Evolutionary conservation across 192 early-diverging fungal species (phyloP).

Genomic region (Backusella tuberculispora): DNA sequence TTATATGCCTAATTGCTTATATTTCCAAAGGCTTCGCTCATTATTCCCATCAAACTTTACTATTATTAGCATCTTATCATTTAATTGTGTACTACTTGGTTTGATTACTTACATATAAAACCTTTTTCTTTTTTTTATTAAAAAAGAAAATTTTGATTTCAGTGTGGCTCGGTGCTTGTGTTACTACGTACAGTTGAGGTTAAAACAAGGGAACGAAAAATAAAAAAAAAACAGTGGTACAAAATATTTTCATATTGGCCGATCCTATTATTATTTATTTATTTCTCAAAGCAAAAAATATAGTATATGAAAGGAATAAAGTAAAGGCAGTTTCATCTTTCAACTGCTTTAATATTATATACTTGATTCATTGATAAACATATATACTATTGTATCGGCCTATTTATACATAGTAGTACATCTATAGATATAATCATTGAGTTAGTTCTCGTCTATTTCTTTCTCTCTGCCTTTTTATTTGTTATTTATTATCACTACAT

Average conservation of each 20-base stretch:
- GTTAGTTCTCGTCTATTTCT: too few relatives aligned
- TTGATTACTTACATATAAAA: neutral
- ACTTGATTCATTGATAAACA: too few relatives aligned
- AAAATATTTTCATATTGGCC: neutral
- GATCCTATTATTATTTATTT: too few relatives aligned
- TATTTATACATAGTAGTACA: too few relatives aligned
- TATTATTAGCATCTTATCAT: neutral
- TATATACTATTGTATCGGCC: too few relatives aligned
- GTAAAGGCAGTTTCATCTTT: too few relatives aligned
- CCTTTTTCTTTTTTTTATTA: neutral
- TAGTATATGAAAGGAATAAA: too few relatives aligned
- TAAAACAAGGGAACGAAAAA: neutral
- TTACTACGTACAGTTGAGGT: neutral
- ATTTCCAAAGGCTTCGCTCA: neutral
- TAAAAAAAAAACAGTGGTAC: neutral
- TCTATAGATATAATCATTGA: too few relatives aligned
- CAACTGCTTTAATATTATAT: too few relatives aligned
- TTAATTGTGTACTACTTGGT: neutral
- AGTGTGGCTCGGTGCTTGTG: neutral
- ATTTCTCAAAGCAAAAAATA: too few relatives aligned
- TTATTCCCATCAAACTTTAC: neutral
- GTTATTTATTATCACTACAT: neutral
- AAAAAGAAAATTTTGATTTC: neutral
- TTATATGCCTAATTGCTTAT: neutral
- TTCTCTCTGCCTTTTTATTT: too few relatives aligned